Evolutionary conservation across 306 rosid species (phyloP).

Genomic region (Hippophae gyantsensis): DNA sequence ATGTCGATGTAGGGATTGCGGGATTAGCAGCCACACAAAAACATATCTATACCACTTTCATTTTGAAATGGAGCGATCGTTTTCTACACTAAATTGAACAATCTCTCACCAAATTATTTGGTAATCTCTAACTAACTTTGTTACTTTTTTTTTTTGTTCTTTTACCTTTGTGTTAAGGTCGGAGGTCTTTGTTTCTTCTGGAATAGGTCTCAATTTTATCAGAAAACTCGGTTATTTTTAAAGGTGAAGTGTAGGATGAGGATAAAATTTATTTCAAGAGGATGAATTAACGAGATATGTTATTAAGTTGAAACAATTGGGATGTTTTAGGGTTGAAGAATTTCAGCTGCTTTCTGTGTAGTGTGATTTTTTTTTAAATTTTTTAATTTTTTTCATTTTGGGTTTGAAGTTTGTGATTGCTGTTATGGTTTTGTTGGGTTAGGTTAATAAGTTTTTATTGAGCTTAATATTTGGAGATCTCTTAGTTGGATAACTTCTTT

Average conservation of each 20-base stretch:
- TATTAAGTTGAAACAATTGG: too few species aligned
- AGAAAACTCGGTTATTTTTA: not conserved
- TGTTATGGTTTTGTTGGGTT: slow-evolving; percentile 3
- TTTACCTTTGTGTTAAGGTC: slow-evolving; percentile 13
- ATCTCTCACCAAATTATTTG: not conserved
- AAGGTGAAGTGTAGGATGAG: not conserved
- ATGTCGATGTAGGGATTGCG: slow-evolving; percentile 20
- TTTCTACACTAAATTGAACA: slow-evolving; percentile 4
- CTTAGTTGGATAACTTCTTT: not conserved
- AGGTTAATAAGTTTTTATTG: slow-evolving; percentile 17
- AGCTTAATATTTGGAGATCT: slow-evolving; percentile 21
- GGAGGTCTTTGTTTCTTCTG: slow-evolving; percentile 9
- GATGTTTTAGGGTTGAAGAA: not conserved
- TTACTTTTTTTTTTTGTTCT: not conserved
- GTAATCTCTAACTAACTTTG: slow-evolving; percentile 9
- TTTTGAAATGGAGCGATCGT: slow-evolving; percentile 22
- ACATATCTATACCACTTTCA: not conserved
- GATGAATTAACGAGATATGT: not conserved
- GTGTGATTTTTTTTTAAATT: not conserved
- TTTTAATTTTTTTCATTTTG: slow-evolving; percentile 1
- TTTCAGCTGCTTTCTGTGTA: slow-evolving; percentile 1
- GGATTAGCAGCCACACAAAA: slow-evolving; percentile 21
- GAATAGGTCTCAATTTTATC: not conserved
- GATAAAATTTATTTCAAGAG: not conserved
- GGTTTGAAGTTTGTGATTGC: not conserved